Percentiles rank a stretch among this genome's conserved stretches.
These are phyloP conservation scores for Dioscorea cayenensis DNA, from an alignment of 116 monocot genomes.

Conservation along the genomic window DNA sequence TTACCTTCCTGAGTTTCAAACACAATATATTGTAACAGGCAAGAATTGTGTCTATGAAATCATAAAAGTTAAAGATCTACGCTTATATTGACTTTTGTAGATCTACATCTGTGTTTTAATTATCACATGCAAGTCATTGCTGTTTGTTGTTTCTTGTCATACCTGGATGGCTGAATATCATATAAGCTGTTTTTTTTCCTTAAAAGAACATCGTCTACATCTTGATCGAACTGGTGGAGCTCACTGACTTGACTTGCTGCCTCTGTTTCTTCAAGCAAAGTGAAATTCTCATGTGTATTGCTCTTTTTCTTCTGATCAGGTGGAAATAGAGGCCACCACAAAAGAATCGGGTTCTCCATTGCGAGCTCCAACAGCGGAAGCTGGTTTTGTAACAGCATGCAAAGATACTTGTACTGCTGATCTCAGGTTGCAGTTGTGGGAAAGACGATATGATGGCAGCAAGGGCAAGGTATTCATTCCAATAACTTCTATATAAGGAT, in stretches of 20 bases:
- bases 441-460: slow-evolving; percentile 54
- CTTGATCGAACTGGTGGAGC: neutral
- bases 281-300: neutral
- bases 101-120: too few relatives aligned
- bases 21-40: neutral
- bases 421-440: slow-evolving; percentile 77
- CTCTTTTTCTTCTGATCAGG: slow-evolving; percentile 27
- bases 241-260: neutral
- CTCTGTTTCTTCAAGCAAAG: neutral
- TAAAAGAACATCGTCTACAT: neutral
- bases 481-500: too few relatives aligned
- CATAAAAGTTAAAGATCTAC: too few relatives aligned
- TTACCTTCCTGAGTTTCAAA: neutral
- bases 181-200: too few relatives aligned
- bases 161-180: too few relatives aligned
- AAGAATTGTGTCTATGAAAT: neutral
- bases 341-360: slow-evolving; percentile 72
- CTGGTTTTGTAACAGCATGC: slow-evolving; percentile 76
- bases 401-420: slow-evolving; percentile 82
- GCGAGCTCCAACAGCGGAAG: slow-evolving; percentile 84
- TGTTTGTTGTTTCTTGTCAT: neutral
- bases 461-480: slow-evolving; percentile 71
- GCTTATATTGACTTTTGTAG: too few relatives aligned
- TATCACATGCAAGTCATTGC: too few relatives aligned
- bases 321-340: slow-evolving; percentile 74